Base-by-base conservation (phyloP, 331 rosid species). In the Quercus tomentella region DNA sequence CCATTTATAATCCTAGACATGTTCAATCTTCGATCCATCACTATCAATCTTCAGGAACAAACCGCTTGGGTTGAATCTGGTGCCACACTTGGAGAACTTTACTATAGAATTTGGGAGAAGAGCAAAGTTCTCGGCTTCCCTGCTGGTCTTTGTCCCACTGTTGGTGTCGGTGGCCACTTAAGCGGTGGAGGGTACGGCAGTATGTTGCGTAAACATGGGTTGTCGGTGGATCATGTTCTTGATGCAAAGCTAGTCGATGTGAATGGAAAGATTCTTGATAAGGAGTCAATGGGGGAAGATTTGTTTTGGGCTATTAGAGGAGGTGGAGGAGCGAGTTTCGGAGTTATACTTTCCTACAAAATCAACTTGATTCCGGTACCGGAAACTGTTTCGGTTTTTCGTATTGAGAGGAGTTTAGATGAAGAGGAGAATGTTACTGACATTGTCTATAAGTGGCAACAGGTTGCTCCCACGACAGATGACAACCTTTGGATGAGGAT, bases 181-280 rank as follows among this genome's bases (percentile, higher is more conserved):
- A 86, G 85, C 55, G 93, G 93, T 2, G 97, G 97, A 45, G 97
- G 97, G 3, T 92, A 92, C 72, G 97, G 97, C 3, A 88, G 81
- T 76, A 35, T 92, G 89, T 3, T 92, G 49, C 86, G 97, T 60
- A 88, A 83, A 58, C 71, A 76, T 33, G 94, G 97, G 10, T 74
- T 92, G 25, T 77, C 97, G 7, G 85, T 84, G 30, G 97, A 92
- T 30, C 76, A 84, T 35, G 77, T 92, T 5, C 7, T 89, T 14
- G 95, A 90, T 51, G 93, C 97, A 0, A 82, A 66, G 80, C 83
- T 92, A 18, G 89, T 90, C 2, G 90, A 89, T 63, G 88, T 62
- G 2, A 86, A 87, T 0, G 95, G 97, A 22, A 86, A 83, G 25
- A 72, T 90, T 26, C 86, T 89, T 8, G 85, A 89, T 18, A 83